Base-by-base conservation (phyloP, 352 stramenopile genomes). In the Phytophthora capsici region DNA sequence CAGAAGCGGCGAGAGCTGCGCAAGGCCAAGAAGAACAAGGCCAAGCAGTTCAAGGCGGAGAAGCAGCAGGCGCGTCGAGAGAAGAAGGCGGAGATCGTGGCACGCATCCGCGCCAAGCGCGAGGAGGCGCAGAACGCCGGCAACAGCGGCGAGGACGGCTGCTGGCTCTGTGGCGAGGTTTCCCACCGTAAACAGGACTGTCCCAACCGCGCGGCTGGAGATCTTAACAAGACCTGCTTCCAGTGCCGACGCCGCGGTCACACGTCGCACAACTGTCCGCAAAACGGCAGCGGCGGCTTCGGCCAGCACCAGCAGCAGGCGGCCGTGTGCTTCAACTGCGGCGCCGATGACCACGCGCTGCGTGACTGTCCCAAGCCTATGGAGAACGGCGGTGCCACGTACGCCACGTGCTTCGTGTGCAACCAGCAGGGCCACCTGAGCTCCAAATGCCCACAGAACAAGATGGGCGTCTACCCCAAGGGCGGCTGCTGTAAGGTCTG, bases 401-500 rank as follows among this genome's bases (percentile, higher is more conserved):
- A 81, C 66, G 88, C 88, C 19, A 92, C 82, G 53, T 97, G 90
- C 71, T 97, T 96, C 63, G 83, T 97, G 37, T 97, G 90, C 71
- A 75, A 86, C 51, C 77, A 91, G 57, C 89, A 84, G 25, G 90
- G 90, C 38, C 90, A 97, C 65, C 68, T 97, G 62, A 95, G 88
- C 66, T 82, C 79, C 54, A 86, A 90, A 69, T 97, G 90, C 54
- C 84, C 88, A 37, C 68, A 96, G 71, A 96, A 91, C 46, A 91
- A 76, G 48, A 94, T 89, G 38, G 89, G 89, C 54, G 89, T 96
- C 46, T 96, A 96, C 73, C 89, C 89, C 41, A 94, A 90, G 53
- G 90, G 90, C 54, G 90, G 90, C 36, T 93, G 87, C 73, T 97
- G 90, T 61, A 96, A 96, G 66, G 60, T 97, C 23, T 95, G 86